Base-by-base conservation (phyloP, 2,329 filamentous ascomycete genomes). In the Sclerotinia trifoliorum region DNA sequence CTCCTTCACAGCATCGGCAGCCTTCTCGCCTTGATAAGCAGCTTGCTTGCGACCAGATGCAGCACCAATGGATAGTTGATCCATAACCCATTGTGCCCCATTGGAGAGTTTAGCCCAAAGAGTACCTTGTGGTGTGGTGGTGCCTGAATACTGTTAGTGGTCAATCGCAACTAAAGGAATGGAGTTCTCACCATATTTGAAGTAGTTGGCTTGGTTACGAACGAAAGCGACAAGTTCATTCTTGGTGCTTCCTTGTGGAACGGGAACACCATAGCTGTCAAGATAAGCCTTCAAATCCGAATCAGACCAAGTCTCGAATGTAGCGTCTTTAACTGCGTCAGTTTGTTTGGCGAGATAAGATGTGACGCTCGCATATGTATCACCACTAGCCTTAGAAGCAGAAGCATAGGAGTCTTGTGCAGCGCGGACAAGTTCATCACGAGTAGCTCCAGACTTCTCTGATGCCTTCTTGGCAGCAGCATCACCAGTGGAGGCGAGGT, bases 161-260 rank as follows among this genome's bases (percentile, higher is more conserved):
- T 52, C 15, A 48, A 58, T 35, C 32, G 39, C 13, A 26, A 26
- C 24, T 24, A n/a, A 8, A 26, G n/a, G n/a, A 15, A 17, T 10
- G 0, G 55, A 21, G 0, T 26, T 13, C 67, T 61, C 39, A 68
- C 91, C 91, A 74, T 94, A 91, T 75, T 85, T 86, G 82, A 93
- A 94, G 78, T 90, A 93, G 29, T 89, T 91, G 29, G 86, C 84
- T 74, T 93, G 89, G 78, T 88, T 89, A 73, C 90, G 88, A 21
- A 90, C 91, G 69, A 87, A 82, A 11, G 90, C 90, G 70, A 87
- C 86, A 26, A 94, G 82, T 76, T 93, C 85, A 69, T 94, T 90
- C 67, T 73, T 75, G 44, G 69, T 74, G n/a, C 74, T 75, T 7
- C 70, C 76, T 72, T 78, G 75, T 56, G 74, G 75, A 51, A 75